Base-by-base conservation (phyloP, 768 basidiomycete genomes). In the Rhizopogon roseolus region DNA sequence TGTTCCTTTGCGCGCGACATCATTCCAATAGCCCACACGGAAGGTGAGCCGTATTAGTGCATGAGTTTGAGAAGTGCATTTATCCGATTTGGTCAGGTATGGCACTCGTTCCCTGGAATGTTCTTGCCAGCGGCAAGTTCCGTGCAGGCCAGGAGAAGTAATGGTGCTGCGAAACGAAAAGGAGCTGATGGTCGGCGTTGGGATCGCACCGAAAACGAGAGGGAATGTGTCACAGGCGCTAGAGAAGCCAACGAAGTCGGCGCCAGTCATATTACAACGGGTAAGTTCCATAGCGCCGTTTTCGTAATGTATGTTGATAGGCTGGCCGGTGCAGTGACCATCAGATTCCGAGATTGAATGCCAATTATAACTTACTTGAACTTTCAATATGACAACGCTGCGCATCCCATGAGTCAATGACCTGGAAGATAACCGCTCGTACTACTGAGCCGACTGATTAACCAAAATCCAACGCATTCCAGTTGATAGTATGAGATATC, bases 231-330 rank as follows among this genome's bases (percentile, higher is more conserved):
- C 72, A 50, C 59, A 64, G 3, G 80, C 73, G 0, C 66, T 82
- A 22, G 79, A 79, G 59, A 73, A 77, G 80, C 81, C 1, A 59
- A 59, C 13, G 75, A 82, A 57, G 67, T 81, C 6, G 81, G 80
- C 0, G 73, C 74, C 4, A 71, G 77, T 58, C 65, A 66, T 46
- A 70, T 84, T 57, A 75, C 74, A 6, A 67, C 81, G 16, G 46
- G 46, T 48, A 36, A 8, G 14, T 25, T 48, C 3, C 1, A 27
- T 51, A 10, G 17, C 16, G n/a, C 16, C 19, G 16, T 5, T 2
- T 25, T 25, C 19, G 25, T 25, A 36, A 48, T 22, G 37, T 48
- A 48, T 22, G 6, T 36, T 6, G 22, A 36, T 36, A n/a, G n/a
- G 9, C 14, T 19, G 14, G 32, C 19, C 2, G 16, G 25, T 32